A percentile compares a stretch with the other conserved stretches of the same genome.
Conservation (phyloP, 345 rosid species). For the Arabis alpina region DNA sequence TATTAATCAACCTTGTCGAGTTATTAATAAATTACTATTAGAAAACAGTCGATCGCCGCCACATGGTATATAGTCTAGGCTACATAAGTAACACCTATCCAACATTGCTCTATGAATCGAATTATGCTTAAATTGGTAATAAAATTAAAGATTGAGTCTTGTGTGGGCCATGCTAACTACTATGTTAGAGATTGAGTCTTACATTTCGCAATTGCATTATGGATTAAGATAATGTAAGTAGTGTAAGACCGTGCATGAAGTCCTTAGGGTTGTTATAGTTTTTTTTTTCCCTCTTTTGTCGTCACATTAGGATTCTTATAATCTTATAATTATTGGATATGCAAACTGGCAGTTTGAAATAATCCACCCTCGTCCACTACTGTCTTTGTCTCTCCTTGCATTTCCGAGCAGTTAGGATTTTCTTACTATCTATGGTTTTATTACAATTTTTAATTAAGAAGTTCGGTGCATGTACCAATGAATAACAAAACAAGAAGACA, state of each 20-base stretch:
- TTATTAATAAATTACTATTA: background rate
- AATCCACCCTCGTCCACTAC: slow-evolving; percentile 5
- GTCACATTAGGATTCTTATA: slow-evolving; percentile 21
- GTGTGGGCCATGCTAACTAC: slow-evolving; percentile 2
- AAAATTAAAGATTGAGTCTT: background rate
- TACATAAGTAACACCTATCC: background rate
- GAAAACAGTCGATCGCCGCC: slow-evolving; percentile 5
- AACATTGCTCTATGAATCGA: slow-evolving; percentile 8
- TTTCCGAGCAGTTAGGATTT: slow-evolving; percentile 36
- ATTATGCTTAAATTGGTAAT: slow-evolving; percentile 1
- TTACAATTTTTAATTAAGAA: background rate
- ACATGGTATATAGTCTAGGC: background rate
- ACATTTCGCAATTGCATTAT: background rate
- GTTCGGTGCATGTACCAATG: slow-evolving; percentile 13
- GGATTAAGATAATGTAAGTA: slow-evolving; percentile 22
- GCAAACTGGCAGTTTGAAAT: slow-evolving; percentile 41
- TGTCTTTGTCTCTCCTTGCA: slow-evolving; percentile 38
- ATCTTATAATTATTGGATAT: background rate
- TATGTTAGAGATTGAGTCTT: background rate
- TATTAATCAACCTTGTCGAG: slow-evolving; percentile 19
- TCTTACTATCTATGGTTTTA: background rate
- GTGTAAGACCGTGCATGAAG: slow-evolving; percentile 32
- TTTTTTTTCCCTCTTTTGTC: background rate
- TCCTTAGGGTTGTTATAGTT: slow-evolving; percentile 29
- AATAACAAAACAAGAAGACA: background rate